phyloP scores from a whole-genome alignment of 352 stramenopile species.

The Pythium oligandrum region DNA sequence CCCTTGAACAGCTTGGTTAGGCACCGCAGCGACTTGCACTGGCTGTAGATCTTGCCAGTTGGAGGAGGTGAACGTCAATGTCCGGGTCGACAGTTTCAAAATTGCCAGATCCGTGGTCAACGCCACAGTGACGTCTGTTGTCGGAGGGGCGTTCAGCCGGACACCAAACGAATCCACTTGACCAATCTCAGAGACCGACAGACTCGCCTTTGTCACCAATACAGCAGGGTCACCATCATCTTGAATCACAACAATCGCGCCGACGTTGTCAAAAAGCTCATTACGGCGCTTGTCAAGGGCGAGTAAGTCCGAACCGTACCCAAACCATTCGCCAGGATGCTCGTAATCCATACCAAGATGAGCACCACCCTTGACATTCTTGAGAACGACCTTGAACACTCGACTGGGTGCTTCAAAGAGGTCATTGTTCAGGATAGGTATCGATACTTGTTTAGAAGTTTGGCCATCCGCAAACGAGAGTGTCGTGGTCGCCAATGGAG shows the following conservation, averaged over 20 bases:
- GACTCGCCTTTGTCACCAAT: constrained; percentile 54
- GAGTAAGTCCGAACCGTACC: constrained; percentile 33
- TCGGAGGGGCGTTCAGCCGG: constrained; percentile 44
- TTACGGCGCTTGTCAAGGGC: constrained; percentile 29
- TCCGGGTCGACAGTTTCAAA: constrained; percentile 16
- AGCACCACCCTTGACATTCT: constrained; percentile 40
- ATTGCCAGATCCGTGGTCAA: constrained; percentile 8
- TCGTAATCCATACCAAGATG: constrained; percentile 61
- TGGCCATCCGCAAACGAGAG: constrained; percentile 49
- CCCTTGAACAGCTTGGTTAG: constrained; percentile 30
- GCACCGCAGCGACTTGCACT: constrained; percentile 25
- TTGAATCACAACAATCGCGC: constrained; percentile 60
- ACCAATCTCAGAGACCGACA: constrained; percentile 65
- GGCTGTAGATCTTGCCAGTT: constrained; percentile 38
- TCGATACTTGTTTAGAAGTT: constrained; percentile 33
- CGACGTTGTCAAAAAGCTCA: constrained; percentile 50
- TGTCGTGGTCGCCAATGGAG: constrained; percentile 31
- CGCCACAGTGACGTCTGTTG: constrained; percentile 30
- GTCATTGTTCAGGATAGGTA: constrained; percentile 52
- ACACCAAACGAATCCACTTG: constrained; percentile 47
- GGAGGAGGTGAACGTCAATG: constrained; percentile 33
- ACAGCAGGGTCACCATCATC: constrained; percentile 62
- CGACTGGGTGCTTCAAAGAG: constrained; percentile 56
- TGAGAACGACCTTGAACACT: constrained; percentile 59
- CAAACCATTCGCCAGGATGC: constrained; percentile 47